A percentile compares a stretch with the other conserved stretches of the same genome.
Conservation (phyloP, 148 eudicot genomes). For the Spergularia marina region DNA sequence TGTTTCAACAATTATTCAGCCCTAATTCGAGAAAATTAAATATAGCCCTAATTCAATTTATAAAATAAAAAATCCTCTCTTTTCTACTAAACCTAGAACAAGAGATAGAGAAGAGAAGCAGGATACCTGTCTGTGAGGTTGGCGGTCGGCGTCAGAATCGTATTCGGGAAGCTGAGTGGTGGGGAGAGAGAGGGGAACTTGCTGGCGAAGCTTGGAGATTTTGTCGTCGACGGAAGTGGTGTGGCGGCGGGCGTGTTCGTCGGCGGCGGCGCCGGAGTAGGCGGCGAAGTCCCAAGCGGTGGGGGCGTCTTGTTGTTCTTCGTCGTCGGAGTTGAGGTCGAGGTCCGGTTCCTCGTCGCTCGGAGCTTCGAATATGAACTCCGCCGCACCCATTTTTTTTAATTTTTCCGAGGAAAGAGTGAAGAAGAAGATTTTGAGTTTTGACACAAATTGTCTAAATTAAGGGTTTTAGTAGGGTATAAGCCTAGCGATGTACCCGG, state of each 20-base stretch:
- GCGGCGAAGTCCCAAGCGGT: conserved; percentile 90
- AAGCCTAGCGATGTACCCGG: no score
- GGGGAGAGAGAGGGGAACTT: conserved; percentile 19
- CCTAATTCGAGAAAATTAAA: no score
- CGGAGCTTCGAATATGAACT: conserved; percentile 42
- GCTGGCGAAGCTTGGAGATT: conserved; percentile 48
- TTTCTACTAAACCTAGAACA: neutral
- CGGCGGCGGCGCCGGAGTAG: conserved; percentile 68
- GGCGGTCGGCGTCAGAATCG: conserved; percentile 12
- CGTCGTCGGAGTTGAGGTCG: conserved; percentile 14
- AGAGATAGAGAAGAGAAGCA: neutral
- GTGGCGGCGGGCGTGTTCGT: conserved; percentile 71
- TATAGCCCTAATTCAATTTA: no score
- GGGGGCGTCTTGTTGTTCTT: conserved; percentile 23
- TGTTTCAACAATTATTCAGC: neutral
- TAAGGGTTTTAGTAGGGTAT: no score
- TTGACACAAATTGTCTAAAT: no score
- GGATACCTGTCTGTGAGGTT: conserved; percentile 48
- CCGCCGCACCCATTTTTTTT: conserved; percentile 22
- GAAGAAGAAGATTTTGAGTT: neutral
- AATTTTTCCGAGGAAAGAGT: no score
- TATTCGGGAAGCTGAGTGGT: conserved; percentile 2
- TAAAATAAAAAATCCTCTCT: neutral
- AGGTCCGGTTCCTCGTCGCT: conserved; percentile 51
- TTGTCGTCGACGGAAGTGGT: conserved; percentile 83